These are phyloP conservation scores for Pseudogymnoascus sp. DNA, from an alignment of 2,329 filamentous ascomycete genomes.

Conservation along the genomic window DNA sequence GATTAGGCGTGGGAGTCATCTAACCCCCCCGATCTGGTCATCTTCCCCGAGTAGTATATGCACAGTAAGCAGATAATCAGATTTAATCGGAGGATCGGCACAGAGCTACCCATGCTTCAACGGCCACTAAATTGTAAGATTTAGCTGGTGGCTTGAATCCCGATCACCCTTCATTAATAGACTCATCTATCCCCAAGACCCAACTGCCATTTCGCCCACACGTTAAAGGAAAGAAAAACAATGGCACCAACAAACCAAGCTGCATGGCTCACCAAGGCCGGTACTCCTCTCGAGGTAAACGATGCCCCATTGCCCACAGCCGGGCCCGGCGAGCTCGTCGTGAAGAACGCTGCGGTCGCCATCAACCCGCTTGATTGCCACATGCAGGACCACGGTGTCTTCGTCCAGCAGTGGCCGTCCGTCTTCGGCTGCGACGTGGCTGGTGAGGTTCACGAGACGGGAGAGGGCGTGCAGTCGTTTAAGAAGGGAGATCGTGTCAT, in stretches of 20 bases:
- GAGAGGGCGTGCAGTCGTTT: not conserved
- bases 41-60: not conserved
- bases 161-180: not conserved
- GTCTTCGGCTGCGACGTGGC: not conserved
- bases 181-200: not conserved
- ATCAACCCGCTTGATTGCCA: slow-evolving; percentile 35
- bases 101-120: not conserved
- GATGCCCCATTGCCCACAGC: slow-evolving; percentile 32
- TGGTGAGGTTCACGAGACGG: not conserved
- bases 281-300: slow-evolving; percentile 26
- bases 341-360: slow-evolving; percentile 32
- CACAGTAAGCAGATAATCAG: not conserved
- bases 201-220: not conserved
- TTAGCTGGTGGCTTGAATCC: not conserved
- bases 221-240: not conserved
- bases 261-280: slow-evolving; percentile 20
- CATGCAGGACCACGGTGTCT: slow-evolving; percentile 9
- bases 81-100: not conserved
- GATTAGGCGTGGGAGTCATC: not conserved
- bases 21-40: not conserved
- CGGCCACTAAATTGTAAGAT: not conserved
- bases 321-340: slow-evolving; percentile 29
- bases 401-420: slow-evolving; percentile 13
- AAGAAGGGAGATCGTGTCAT: slow-evolving; percentile 8
- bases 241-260: not conserved